Evolutionary conservation across 192 early-diverging fungal species (phyloP).

Genomic region (Backusella parvicylindrica): DNA sequence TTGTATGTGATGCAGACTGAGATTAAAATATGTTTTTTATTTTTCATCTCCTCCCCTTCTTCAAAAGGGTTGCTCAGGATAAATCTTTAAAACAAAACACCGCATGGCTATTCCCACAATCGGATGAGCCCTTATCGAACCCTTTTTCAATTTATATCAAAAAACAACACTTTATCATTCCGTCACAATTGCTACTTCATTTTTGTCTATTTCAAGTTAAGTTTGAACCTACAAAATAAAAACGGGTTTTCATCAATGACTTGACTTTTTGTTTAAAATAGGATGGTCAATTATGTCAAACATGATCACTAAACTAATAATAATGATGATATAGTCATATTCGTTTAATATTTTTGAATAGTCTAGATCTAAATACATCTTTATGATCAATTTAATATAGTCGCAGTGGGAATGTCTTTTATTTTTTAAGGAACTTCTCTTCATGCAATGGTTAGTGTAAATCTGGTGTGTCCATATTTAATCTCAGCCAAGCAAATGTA

Average conservation of each 20-base stretch:
- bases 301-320: background rate
- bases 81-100: background rate
- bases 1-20: background rate
- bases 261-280: background rate
- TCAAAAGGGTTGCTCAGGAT: background rate
- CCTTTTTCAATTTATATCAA: background rate
- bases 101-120: background rate
- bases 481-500: too few relatives aligned
- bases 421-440: background rate
- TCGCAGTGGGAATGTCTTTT: background rate
- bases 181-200: background rate
- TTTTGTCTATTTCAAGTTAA: background rate
- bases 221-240: background rate
- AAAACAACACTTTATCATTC: background rate
- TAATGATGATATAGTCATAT: background rate
- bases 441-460: too few relatives aligned
- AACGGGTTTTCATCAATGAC: background rate
- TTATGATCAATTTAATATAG: background rate
- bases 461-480: too few relatives aligned
- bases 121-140: background rate
- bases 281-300: background rate
- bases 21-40: too few relatives aligned
- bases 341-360: background rate
- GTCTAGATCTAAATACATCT: background rate
- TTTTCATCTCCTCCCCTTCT: background rate